These are phyloP conservation scores for Musa beccarii DNA, from an alignment of 176 grass and related monocot genomes.

Conservation along the genomic window DNA sequence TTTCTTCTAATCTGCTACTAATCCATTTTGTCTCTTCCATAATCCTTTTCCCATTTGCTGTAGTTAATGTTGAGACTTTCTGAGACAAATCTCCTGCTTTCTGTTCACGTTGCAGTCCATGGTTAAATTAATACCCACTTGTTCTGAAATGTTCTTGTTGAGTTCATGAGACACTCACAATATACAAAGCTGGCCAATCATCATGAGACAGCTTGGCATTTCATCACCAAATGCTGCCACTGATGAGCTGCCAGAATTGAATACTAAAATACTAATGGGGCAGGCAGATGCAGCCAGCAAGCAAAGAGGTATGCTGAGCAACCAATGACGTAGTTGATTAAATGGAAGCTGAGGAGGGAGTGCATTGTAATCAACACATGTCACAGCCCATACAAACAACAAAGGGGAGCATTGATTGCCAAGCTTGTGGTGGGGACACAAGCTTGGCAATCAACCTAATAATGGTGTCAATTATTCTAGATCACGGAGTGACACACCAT, in stretches of 20 bases:
- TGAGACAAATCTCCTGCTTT: too few relatives aligned
- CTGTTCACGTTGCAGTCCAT: too few relatives aligned
- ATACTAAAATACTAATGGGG: not conserved
- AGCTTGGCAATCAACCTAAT: not conserved
- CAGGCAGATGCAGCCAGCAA: not conserved
- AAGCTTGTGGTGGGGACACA: not conserved
- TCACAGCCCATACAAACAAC: not conserved
- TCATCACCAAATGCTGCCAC: not conserved
- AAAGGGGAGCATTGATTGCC: not conserved
- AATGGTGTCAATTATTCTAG: slow-evolving; percentile 4
- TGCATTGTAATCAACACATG: not conserved
- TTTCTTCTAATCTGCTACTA: not conserved
- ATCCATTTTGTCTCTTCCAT: too few relatives aligned
- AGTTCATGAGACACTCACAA: not conserved
- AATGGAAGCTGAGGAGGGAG: not conserved
- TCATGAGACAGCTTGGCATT: too few relatives aligned
- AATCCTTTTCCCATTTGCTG: too few relatives aligned
- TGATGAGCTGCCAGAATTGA: slow-evolving; percentile 1
- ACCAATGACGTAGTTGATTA: too few relatives aligned
- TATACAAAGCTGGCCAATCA: too few relatives aligned
- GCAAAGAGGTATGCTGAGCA: too few relatives aligned
- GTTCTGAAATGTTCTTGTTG: not conserved
- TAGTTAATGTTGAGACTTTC: too few relatives aligned
- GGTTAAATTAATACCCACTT: too few relatives aligned
- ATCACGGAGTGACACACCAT: too few relatives aligned